Conservation (phyloP, 441 rosid species). For the Adansonia madagascariensis region DNA sequence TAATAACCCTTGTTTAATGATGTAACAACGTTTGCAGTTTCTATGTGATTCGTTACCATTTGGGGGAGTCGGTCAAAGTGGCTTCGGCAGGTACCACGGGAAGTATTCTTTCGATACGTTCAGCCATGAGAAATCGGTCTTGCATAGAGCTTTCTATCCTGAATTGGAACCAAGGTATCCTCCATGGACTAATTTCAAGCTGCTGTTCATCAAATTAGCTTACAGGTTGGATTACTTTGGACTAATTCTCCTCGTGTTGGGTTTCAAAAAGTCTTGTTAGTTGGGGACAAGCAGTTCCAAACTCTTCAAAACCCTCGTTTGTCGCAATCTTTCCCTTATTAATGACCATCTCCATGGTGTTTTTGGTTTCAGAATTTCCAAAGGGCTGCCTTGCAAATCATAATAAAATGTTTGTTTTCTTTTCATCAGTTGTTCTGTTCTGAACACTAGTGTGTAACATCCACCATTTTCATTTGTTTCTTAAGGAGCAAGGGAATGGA, state of each 20-base stretch:
- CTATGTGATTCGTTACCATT: slow-evolving; percentile 70
- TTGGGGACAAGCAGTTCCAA: neutral
- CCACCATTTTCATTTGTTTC: too few species aligned
- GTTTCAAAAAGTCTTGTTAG: slow-evolving; percentile 39
- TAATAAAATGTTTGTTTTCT: too few species aligned
- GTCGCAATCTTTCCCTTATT: too few species aligned
- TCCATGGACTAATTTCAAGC: slow-evolving; percentile 65
- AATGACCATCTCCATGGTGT: too few species aligned
- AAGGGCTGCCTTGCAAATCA: too few species aligned
- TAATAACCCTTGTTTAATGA: neutral
- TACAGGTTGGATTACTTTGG: slow-evolving; percentile 58
- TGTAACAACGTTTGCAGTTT: slow-evolving; percentile 47
- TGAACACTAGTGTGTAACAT: too few species aligned
- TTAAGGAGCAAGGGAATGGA: too few species aligned
- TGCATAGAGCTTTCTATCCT: slow-evolving; percentile 57
- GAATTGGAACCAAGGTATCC: slow-evolving; percentile 56
- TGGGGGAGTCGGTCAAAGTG: slow-evolving; percentile 88
- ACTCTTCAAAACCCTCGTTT: neutral
- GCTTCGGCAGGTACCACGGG: slow-evolving; percentile 88
- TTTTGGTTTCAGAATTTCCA: too few species aligned
- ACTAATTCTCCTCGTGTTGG: slow-evolving; percentile 56
- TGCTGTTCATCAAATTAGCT: slow-evolving; percentile 55
- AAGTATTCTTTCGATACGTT: slow-evolving; percentile 92
- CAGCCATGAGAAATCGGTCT: slow-evolving; percentile 80
- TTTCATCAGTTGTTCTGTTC: too few species aligned